Conservation (phyloP, 139 green algal species). For the Eudorina sp. region DNA sequence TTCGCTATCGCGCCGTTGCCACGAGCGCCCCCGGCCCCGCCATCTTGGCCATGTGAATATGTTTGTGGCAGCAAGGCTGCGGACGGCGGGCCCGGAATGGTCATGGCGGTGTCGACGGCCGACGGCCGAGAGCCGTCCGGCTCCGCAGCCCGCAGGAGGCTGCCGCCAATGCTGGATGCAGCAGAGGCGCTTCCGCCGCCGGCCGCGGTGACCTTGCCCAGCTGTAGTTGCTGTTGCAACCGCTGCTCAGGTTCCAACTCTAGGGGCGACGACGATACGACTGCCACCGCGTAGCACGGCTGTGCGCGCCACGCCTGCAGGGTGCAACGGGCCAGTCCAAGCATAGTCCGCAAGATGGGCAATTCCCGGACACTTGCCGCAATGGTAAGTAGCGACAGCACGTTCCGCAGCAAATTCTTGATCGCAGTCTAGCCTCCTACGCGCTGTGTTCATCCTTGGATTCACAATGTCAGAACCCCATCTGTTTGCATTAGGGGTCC, state of each 20-base stretch:
- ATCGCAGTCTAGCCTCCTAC: no score
- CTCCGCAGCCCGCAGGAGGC: not conserved
- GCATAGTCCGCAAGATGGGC: no score
- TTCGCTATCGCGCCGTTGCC: no score
- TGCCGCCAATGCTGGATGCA: not conserved
- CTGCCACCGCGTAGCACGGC: not conserved
- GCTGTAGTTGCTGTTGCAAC: not conserved
- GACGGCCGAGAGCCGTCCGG: not conserved
- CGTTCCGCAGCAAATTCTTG: no score
- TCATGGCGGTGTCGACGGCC: not conserved
- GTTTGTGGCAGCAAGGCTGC: not conserved
- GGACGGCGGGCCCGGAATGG: not conserved
- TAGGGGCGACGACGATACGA: not conserved
- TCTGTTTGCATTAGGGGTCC: no score
- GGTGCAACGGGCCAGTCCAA: no score
- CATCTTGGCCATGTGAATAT: not conserved
- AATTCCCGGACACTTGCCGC: no score
- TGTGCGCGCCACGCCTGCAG: conserved; percentile 34
- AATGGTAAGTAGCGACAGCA: no score
- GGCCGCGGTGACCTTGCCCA: not conserved
- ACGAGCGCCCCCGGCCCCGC: no score
- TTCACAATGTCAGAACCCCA: no score
- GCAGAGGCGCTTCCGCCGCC: no score
- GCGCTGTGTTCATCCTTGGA: no score
- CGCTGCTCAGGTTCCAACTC: not conserved